Evolutionary conservation across 257 asterid species (phyloP).

Genomic region (Solanum dulcamara): DNA sequence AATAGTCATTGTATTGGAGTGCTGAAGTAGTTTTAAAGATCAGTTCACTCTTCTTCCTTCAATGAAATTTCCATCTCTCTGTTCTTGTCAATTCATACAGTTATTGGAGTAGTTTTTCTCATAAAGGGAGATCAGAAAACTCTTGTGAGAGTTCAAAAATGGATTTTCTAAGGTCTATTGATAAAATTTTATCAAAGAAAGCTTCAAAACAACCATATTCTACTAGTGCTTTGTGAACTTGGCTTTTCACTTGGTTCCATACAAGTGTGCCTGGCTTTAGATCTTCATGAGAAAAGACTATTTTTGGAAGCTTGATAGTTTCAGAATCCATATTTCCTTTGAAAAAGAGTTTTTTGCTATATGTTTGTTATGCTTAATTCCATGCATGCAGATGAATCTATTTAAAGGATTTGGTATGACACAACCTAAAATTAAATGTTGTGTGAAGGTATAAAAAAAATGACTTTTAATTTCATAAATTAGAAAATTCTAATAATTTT

Average conservation of each 20-base stretch:
- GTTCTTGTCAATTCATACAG: no score
- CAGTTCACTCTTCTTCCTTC: no score
- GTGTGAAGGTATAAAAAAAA: neutral
- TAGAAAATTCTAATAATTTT: neutral
- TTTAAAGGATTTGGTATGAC: neutral
- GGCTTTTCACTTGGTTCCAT: slow-evolving; percentile 24
- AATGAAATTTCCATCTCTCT: no score
- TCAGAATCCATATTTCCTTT: slow-evolving; percentile 19
- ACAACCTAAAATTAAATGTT: neutral
- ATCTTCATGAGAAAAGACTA: slow-evolving; percentile 26
- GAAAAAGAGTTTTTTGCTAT: neutral
- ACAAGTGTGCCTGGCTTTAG: slow-evolving; percentile 12
- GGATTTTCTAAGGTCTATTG: slow-evolving; percentile 14
- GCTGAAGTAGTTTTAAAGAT: no score
- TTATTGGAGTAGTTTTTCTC: no score
- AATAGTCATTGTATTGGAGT: no score
- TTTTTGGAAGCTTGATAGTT: slow-evolving; percentile 28
- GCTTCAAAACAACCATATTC: slow-evolving; percentile 63
- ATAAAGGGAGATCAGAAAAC: slow-evolving; percentile 56
- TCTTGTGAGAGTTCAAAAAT: slow-evolving; percentile 15
- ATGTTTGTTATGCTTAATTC: neutral
- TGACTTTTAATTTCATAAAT: no score
- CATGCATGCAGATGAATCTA: neutral
- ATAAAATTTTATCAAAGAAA: slow-evolving; percentile 14
- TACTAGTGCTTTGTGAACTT: slow-evolving; percentile 32